Evolutionary conservation across 805 yeast genomes (phyloP).

Genomic region (Wickerhamomyces queroliae): DNA sequence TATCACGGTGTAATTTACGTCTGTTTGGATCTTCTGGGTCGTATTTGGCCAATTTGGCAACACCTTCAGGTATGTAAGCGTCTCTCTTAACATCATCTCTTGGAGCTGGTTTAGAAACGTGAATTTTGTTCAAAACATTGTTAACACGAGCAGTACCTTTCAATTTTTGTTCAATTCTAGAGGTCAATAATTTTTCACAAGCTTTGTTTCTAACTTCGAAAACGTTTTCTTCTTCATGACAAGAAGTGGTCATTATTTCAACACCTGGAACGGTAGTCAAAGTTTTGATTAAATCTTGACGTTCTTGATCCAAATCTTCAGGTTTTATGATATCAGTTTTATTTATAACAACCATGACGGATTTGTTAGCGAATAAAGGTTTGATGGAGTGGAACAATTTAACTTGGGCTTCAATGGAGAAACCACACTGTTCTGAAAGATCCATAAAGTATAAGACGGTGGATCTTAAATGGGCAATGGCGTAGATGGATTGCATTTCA

Average conservation of each 20-base stretch:
- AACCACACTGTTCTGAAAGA: slow-evolving; percentile 98
- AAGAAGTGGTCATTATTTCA: slow-evolving; percentile 89
- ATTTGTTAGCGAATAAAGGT: slow-evolving; percentile 94
- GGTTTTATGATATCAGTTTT: slow-evolving; percentile 86
- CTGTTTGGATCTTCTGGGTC: slow-evolving; percentile 79
- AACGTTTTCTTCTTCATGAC: slow-evolving; percentile 89
- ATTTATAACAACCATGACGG: slow-evolving; percentile 92
- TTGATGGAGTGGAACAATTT: slow-evolving; percentile 94
- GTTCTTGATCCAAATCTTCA: slow-evolving; percentile 76
- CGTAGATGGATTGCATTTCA: slow-evolving; percentile 98
- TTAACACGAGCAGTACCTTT: slow-evolving; percentile 87
- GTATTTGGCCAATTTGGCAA: slow-evolving; percentile 53
- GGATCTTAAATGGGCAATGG: slow-evolving; percentile 96
- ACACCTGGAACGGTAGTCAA: slow-evolving; percentile 69
- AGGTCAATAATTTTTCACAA: slow-evolving; percentile 91
- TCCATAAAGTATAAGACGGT: slow-evolving; percentile 98
- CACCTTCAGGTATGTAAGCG: slow-evolving; percentile 79
- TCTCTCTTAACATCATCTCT: slow-evolving; percentile 83
- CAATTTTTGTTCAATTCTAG: slow-evolving; percentile 94
- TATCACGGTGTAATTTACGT: slow-evolving; percentile 75
- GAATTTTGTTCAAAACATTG: slow-evolving; percentile 90
- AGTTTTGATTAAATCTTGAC: slow-evolving; percentile 64
- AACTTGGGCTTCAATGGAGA: slow-evolving; percentile 94
- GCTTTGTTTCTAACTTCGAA: slow-evolving; percentile 96
- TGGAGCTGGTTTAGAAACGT: slow-evolving; percentile 83